phyloP scores from a whole-genome alignment of 75 land plant species.

The Cryptomeria japonica region DNA sequence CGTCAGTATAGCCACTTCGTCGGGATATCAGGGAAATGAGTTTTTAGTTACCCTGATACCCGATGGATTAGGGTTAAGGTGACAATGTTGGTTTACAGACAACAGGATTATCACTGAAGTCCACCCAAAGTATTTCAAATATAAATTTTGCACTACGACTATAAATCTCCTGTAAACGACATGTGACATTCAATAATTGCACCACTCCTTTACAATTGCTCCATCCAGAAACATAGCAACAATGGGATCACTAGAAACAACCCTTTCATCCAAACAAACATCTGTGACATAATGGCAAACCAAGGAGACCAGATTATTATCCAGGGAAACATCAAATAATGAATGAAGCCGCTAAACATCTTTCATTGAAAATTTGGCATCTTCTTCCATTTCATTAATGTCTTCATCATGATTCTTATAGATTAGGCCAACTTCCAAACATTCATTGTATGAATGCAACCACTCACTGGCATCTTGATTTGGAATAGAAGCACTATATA shows the following conservation, averaged over 20 bases:
- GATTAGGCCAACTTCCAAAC: slow-evolving; percentile 82
- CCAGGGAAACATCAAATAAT: slow-evolving; percentile 85
- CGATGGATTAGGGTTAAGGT: no score
- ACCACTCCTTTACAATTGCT: slow-evolving; percentile 84
- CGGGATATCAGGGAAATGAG: no score
- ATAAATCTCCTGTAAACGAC: no score
- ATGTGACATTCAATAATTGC: no score
- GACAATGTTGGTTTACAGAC: no score
- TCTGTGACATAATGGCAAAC: slow-evolving; percentile 93
- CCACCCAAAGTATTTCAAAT: no score
- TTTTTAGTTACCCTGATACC: no score
- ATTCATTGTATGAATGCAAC: slow-evolving; percentile 74
- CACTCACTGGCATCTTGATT: slow-evolving; percentile 26
- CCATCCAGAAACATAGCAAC: slow-evolving; percentile 90
- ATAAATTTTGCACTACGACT: no score
- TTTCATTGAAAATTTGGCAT: slow-evolving; percentile 25
- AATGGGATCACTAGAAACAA: slow-evolving; percentile 92
- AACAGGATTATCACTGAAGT: no score
- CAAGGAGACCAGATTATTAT: slow-evolving; percentile 79
- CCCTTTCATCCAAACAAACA: slow-evolving; percentile 95
- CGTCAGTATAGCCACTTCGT: no score
- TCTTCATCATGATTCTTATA: slow-evolving; percentile 42
- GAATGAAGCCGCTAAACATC: slow-evolving; percentile 84
- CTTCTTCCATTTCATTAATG: slow-evolving; percentile 40
- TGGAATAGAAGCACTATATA: no score